Evolutionary conservation across 257 asterid genomes (phyloP).

Genomic region (Solanum ossicruentum): DNA sequence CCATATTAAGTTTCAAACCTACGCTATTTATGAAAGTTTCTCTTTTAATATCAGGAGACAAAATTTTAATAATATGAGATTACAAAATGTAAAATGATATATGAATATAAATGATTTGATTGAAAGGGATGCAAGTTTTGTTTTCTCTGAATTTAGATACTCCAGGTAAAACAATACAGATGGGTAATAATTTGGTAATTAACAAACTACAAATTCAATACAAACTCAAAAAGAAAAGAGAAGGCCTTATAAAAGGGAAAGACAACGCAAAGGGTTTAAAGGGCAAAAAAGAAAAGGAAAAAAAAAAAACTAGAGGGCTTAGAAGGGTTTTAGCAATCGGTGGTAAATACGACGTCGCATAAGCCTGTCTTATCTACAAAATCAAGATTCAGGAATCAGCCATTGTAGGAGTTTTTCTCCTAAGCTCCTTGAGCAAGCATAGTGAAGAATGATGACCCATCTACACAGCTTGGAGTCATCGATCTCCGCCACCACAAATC

Average conservation of each 20-base stretch:
- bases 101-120: too few relatives aligned
- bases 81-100: too few relatives aligned
- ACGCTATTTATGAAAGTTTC: too few relatives aligned
- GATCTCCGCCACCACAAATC: slow-evolving; percentile 9
- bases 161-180: background rate
- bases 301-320: background rate
- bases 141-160: too few relatives aligned
- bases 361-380: background rate
- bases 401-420: background rate
- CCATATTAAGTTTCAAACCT: too few relatives aligned
- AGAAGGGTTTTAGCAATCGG: background rate
- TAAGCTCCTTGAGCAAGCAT: background rate
- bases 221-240: too few relatives aligned
- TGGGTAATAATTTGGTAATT: background rate
- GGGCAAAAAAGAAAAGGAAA: background rate
- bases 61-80: too few relatives aligned
- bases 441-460: slow-evolving; percentile 4
- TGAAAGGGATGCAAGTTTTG: too few relatives aligned
- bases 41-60: too few relatives aligned
- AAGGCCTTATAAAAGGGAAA: too few relatives aligned
- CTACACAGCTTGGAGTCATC: slow-evolving; percentile 3
- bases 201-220: background rate
- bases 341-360: background rate
- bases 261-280: background rate
- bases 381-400: background rate